These are phyloP conservation scores for Rosa lucieae DNA, from an alignment of 306 rosid species.

Conservation along the genomic window DNA sequence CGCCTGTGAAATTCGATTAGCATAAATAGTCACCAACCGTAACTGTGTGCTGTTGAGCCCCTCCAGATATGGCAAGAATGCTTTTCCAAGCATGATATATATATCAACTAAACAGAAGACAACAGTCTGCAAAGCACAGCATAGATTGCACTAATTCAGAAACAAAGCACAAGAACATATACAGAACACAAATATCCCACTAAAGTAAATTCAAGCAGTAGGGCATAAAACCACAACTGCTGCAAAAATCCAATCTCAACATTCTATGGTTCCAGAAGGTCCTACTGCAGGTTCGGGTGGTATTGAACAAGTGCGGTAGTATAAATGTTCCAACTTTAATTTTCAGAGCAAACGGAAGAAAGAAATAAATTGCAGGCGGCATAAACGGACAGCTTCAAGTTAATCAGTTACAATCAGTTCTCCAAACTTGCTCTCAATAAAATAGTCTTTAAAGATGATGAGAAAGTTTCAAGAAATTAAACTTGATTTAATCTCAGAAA, in stretches of 20 bases:
- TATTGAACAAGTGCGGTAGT: no score
- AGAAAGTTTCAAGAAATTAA: not conserved
- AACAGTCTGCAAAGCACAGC: slow-evolving; percentile 77
- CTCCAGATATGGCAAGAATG: slow-evolving; percentile 92
- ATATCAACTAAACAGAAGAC: slow-evolving; percentile 98
- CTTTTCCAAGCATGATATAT: slow-evolving; percentile 96
- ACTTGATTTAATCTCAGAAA: not conserved
- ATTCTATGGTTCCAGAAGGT: not conserved
- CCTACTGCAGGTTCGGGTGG: no score
- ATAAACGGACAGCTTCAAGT: not conserved
- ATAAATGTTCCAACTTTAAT: no score
- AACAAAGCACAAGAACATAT: not conserved
- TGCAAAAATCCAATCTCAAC: not conserved
- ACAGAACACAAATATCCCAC: not conserved
- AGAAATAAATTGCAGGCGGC: no score
- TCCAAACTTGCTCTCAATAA: not conserved
- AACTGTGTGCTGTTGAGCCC: slow-evolving; percentile 92
- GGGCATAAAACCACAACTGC: not conserved
- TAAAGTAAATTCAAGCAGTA: not conserved
- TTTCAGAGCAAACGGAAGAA: no score
- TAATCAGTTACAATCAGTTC: not conserved
- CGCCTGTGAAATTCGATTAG: slow-evolving; percentile 96
- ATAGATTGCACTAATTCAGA: not conserved
- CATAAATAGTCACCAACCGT: slow-evolving; percentile 92
- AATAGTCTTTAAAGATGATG: not conserved